Percentiles rank a stretch among this genome's conserved stretches.
phyloP scores from a whole-genome alignment of 139 green algal species.

The Micractinium conductrix region DNA sequence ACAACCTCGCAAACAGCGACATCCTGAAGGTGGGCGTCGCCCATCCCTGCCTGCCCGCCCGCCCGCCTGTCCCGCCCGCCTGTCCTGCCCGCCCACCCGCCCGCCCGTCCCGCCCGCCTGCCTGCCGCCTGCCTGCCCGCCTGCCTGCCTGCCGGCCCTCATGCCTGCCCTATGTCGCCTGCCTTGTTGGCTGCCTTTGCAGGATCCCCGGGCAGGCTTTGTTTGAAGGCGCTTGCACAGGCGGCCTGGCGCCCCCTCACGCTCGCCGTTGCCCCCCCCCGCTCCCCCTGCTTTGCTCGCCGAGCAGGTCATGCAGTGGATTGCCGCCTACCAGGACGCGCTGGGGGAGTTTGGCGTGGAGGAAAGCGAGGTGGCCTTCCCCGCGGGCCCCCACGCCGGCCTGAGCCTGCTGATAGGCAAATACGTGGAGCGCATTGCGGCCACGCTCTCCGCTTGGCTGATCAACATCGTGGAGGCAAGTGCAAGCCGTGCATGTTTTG shows the following conservation, averaged over 20 bases:
- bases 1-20: slow-evolving; percentile 75
- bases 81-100: no score
- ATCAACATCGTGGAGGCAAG: slow-evolving; percentile 81
- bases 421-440: slow-evolving; percentile 76
- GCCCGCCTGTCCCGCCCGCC: no score
- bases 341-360: slow-evolving; percentile 78
- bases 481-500: no score
- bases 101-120: no score
- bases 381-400: slow-evolving; percentile 41
- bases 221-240: no score
- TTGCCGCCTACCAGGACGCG: slow-evolving; percentile 76
- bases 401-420: slow-evolving; percentile 75
- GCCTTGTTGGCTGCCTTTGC: no score
- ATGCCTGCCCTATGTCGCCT: no score
- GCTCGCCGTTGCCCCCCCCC: no score
- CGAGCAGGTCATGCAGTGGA: slow-evolving; percentile 78
- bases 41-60: no score
- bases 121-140: neutral
- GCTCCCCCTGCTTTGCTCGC: neutral
- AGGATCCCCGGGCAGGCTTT: no score
- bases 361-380: slow-evolving; percentile 58
- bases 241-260: no score
- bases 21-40: slow-evolving; percentile 59
- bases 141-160: no score
- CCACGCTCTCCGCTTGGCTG: slow-evolving; percentile 77